Base-by-base conservation (phyloP, 305 asterid species). In the Caryopteris hybrid region DNA sequence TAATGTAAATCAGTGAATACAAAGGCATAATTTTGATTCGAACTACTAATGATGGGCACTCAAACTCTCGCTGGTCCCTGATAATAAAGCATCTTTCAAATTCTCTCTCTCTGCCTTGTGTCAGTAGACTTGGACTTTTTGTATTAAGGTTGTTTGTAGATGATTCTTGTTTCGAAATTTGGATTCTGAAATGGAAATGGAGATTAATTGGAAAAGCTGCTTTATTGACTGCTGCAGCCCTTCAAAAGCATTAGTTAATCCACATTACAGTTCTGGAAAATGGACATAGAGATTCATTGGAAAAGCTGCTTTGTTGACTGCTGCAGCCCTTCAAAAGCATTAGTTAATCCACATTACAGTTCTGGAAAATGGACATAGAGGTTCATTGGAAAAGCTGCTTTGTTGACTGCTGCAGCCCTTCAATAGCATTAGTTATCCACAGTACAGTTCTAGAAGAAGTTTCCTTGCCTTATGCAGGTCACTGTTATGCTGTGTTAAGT, bases 401-500 rank as follows among this genome's bases (percentile, higher is more conserved):
- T n/a, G n/a, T n/a, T n/a, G n/a, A n/a, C n/a, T n/a, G n/a, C n/a
- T n/a, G 29, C 18, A 6, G 62, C 34, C 27, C 41, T 57, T 46
- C 4, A 53, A 76, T 13, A n/a, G 53, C 34, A 20, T 61, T 4
- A 11, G 10, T 8, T 31, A 39, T 66, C 66, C 39, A 4, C 13
- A 5, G 47, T 42, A 4, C 16, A 5, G 47, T 42, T 73, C 48
- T 46, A 21, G 38, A 9, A 16, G 14, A 38, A 34, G 8, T 62
- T 33, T 45, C 41, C 47, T 68, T 20, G 27, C 70, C 39, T 54
- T 23, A 41, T 72, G 76, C 69, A 80, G 86, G 71, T 34, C 20
- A 12, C 33, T 4, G 48, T 14, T 60, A 88, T 91, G 97, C 73
- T 88, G 71, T 69, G 75, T n/a, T 74, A 84, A 55, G 48, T 7